Conservation (phyloP, 148 eudicot genomes). For the Tetragonia tetragonoides region DNA sequence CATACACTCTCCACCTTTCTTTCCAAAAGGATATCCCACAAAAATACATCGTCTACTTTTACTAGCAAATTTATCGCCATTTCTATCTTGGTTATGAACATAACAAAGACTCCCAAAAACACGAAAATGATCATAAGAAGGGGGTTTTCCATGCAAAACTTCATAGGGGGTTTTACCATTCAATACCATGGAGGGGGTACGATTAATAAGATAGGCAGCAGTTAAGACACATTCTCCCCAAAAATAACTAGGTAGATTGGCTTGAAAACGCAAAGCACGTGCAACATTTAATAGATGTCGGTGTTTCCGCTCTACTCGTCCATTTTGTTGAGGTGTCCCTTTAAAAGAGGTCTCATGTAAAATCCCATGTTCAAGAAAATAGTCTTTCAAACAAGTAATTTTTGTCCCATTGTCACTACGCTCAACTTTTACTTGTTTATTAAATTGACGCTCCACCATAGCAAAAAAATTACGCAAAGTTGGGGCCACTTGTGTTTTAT, state of each 20-base stretch:
- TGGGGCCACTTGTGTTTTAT: not conserved
- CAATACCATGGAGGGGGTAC: not conserved
- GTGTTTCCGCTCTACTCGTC: not conserved
- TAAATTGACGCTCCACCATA: not conserved
- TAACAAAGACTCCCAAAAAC: no score
- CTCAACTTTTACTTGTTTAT: not conserved
- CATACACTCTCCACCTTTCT: no score
- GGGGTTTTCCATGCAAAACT: no score
- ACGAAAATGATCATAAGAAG: no score
- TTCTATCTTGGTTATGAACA: no score
- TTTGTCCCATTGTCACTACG: not conserved
- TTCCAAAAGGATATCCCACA: no score
- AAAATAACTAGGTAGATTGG: not conserved
- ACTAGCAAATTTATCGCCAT: no score
- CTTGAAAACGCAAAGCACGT: not conserved
- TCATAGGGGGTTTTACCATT: no score
- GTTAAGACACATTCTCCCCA: not conserved
- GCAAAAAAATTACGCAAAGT: not conserved
- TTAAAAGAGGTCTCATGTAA: not conserved
- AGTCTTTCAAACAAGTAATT: not conserved
- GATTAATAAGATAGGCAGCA: not conserved
- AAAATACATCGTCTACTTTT: no score
- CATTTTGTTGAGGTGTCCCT: not conserved
- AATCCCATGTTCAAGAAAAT: not conserved
- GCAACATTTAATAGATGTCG: not conserved